Evolutionary conservation across 257 asterid genomes (phyloP), one percentile per base, ranked within the genome.

Genomic region (Solanum rostratum): DNA sequence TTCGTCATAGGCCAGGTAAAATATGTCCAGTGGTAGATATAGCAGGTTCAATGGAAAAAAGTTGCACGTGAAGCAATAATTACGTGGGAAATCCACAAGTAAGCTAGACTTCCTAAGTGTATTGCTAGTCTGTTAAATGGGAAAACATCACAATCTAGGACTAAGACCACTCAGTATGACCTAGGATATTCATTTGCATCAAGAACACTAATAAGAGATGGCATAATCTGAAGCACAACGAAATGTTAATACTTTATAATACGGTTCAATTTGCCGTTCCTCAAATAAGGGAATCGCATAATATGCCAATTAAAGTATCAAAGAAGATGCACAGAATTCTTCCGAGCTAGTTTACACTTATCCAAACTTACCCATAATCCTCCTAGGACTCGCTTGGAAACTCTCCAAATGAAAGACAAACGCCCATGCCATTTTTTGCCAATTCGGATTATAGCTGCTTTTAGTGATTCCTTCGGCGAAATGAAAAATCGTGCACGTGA

Each of bases 351-450:
- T 46, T 76, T 76, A 76, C 24, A 27, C 45, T 49, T 15, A 3
- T 27, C 60, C 81, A 49, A 46, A 86, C 98, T 92, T 85, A 96
- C 99, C 99, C 99, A 95, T 87, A 96, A 89, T 85, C 95, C 97
- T 87, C 97, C 96, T 85, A 96, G 95, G 86, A 93, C 87, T 70
- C 93, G 92, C 90, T 90, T 95, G 16, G 92, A 87, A 83, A 93
- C 86, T 90, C 97, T 91, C 90, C 94, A 90, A 87, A 91, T 81
- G 87, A 91, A 91, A 79, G 95, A 92, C 87, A 93, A 68, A 70
- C 99, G 98, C 66, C 97, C 93, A 83, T 92, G 93, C 99, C 98
- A 96, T 93, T 90, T 96, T 89, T 89, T 92, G 74, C 93, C 95
- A 80, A 93, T 87, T 86, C 81, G 95, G 84, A 90, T 54, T 54